Base-by-base conservation (phyloP, 495 filamentous ascomycete species). In the Darksidea phi region DNA sequence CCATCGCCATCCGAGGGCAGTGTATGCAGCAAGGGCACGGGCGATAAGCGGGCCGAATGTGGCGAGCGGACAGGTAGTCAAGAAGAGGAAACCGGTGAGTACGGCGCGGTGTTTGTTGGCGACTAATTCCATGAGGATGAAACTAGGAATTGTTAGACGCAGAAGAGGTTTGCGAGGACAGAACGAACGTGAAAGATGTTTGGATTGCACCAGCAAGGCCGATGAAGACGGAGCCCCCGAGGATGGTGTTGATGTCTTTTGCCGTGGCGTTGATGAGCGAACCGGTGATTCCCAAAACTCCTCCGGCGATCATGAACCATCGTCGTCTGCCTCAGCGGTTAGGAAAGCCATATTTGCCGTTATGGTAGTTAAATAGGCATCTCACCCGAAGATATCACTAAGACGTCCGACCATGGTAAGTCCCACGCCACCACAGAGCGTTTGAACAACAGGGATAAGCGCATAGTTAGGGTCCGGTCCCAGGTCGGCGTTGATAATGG, bases 291-390 rank as follows among this genome's bases (percentile, higher is more conserved):
- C 59, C 69, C 17, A 70, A 23, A 1, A 57, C 34, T 1, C 56
- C 43, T 7, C 58, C 67, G 12, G 26, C 47, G 34, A 68, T 72
- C 48, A 72, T 65, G 54, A 70, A 68, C 64, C 61, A 63, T 51
- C 52, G 12, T 34, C 56, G 55, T 47, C 61, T 50, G 20, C 2
- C 8, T 15, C 43, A n/a, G n/a, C n/a, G n/a, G n/a, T n/a, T n/a
- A n/a, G n/a, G n/a, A n/a, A n/a, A n/a, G n/a, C n/a, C n/a, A n/a
- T n/a, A n/a, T n/a, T n/a, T n/a, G n/a, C n/a, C n/a, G n/a, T n/a
- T n/a, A n/a, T n/a, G n/a, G n/a, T n/a, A n/a, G n/a, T n/a, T n/a
- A n/a, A n/a, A n/a, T n/a, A n/a, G 1, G 45, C 15, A 20, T 1
- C 55, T 2, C 10, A 59, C 56, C 56, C 56, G 47, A 61, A 54